Base-by-base conservation (phyloP, 139 green algal genomes). In the Chlorella sp. region DNA sequence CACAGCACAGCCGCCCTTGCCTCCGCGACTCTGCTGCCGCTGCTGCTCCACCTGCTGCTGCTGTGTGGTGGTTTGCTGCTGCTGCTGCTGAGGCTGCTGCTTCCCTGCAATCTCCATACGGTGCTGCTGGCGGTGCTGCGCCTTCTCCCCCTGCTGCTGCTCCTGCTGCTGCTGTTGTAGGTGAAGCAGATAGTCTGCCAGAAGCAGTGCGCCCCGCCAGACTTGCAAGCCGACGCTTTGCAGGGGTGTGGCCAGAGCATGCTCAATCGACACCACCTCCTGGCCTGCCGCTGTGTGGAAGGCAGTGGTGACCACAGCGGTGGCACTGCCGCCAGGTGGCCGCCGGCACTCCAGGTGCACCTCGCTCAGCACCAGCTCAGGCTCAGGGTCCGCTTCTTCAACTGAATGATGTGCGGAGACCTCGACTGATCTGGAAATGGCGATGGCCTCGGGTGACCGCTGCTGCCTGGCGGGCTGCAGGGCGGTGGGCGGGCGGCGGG, bases 181-280 rank as follows among this genome's bases (percentile, higher is more conserved):
- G 61, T 82, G 40, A 24, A 90, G 68, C 2, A 91, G 11, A 39
- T 85, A 87, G 81, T 91, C 88, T 15, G 80, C 81, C 21, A 91
- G 88, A 42, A 91, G 68, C 81, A 88, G 34, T 0, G 88, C 66
- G 19, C 81, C 88, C 3, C 88, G 66, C 88, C 88, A 91, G 22
- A 91, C 88, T 34, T 91, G 87, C 78, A 90, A 64, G 21, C 87
- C 87, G 19, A 90, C 87, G 3, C 24, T 40, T 64, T 28, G 57
- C 15, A 90, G 66, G 15, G 87, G 87, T 0, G 87, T 90, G 79
- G 87, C 79, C 87, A 90, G 32, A 24, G 30, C 48, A 42, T 90
- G 86, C 57, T 79, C n/a, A 7, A 90, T 61, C 0, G 32, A 21
- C 4, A 79, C 39, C 36, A 90, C 30, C 28, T 79, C 37, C 19